phyloP scores from a whole-genome alignment of 2,329 filamentous ascomycete genomes.

The Fusarium armeniacum region DNA sequence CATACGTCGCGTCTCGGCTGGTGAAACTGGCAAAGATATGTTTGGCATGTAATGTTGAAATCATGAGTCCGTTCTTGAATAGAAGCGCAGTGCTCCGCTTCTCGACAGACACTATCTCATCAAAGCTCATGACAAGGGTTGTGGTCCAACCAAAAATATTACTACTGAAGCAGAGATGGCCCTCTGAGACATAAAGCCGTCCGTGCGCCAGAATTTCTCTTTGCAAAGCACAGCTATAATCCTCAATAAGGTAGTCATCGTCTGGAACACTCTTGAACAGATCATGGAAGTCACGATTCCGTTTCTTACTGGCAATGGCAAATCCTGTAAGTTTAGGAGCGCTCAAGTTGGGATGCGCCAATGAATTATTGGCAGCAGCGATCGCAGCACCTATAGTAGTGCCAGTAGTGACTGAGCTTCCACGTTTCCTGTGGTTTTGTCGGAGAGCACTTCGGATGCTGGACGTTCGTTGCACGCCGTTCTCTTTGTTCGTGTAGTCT shows the following conservation, averaged over 20 bases:
- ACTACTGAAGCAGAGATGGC: conserved; percentile 97
- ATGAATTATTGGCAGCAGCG: conserved; percentile 75
- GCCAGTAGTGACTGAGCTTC: conserved; percentile 80
- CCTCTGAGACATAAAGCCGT: conserved; percentile 94
- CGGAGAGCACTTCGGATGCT: conserved; percentile 75
- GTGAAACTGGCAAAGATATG: conserved; percentile 97
- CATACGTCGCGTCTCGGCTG: conserved; percentile 94
- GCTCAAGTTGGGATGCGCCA: conserved; percentile 74
- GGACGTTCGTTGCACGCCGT: conserved; percentile 71
- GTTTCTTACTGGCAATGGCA: conserved; percentile 94
- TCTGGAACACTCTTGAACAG: conserved; percentile 97
- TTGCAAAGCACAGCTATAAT: conserved; percentile 97
- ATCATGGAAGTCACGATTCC: conserved; percentile 94
- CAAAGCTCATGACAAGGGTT: conserved; percentile 96
- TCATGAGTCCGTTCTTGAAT: conserved; percentile 97
- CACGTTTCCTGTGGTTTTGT: conserved; percentile 77
- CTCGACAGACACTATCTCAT: conserved; percentile 96
- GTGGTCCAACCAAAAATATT: conserved; percentile 99
- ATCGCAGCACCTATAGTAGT: conserved; percentile 79
- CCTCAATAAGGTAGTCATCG: conserved; percentile 97
- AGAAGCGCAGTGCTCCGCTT: conserved; percentile 95
- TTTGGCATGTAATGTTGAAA: conserved; percentile 93
- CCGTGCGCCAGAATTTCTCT: conserved; percentile 96
- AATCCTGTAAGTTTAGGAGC: conserved; percentile 90
- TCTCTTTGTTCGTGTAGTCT: conserved; percentile 72